A percentile compares a stretch with the other conserved stretches of the same genome.
These are phyloP conservation scores for Platismatia glauca DNA, from an alignment of 495 filamentous ascomycete genomes.

Conservation along the genomic window DNA sequence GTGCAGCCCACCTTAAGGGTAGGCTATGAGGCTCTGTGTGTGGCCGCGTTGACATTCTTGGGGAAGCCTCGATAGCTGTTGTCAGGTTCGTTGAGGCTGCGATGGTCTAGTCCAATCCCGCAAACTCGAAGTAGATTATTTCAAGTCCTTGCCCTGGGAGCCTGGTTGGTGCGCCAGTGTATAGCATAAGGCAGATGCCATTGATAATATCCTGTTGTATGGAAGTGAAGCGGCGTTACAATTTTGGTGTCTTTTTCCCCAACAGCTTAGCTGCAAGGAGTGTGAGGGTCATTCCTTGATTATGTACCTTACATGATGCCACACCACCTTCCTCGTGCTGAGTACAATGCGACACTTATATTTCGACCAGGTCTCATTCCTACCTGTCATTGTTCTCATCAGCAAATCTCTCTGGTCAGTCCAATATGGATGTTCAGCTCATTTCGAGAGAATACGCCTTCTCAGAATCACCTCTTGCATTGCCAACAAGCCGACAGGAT, in stretches of 20 bases:
- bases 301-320: slow-evolving; percentile 9
- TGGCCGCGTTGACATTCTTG: slow-evolving; percentile 41
- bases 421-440: background rate
- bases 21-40: slow-evolving; percentile 47
- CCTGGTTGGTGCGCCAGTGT: no score
- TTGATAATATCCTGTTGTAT: no score
- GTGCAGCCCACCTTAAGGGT: slow-evolving; percentile 51
- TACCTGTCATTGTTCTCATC: slow-evolving; percentile 9
- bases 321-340: no score
- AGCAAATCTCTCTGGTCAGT: background rate
- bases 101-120: background rate
- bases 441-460: background rate
- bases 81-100: background rate
- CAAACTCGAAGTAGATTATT: background rate
- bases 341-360: no score
- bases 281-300: background rate
- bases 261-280: slow-evolving; percentile 15
- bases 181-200: no score
- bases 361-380: background rate
- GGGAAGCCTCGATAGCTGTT: slow-evolving; percentile 1
- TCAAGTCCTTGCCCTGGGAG: background rate
- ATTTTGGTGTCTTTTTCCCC: no score
- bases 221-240: no score
- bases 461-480: background rate
- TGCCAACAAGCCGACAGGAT: background rate